These are phyloP conservation scores for Rusavskia elegans DNA, from an alignment of 495 filamentous ascomycete genomes.

Conservation along the genomic window DNA sequence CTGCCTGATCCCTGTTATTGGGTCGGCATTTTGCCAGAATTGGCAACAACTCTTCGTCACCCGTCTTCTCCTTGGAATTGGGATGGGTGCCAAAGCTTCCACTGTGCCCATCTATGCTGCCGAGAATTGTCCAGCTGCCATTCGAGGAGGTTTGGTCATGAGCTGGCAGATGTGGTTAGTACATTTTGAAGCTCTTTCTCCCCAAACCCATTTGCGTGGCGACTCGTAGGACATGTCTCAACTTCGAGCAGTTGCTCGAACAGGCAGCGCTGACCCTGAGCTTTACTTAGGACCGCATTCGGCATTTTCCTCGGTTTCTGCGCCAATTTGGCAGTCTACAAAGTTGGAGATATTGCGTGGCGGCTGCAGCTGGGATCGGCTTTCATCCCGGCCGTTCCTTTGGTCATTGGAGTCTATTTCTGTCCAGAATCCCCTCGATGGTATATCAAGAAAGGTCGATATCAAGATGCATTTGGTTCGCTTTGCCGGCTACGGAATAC, in stretches of 20 bases:
- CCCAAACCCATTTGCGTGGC: neutral
- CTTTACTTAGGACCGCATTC: constrained; percentile 30
- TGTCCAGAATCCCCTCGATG: constrained; percentile 58
- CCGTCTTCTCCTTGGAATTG: constrained; percentile 44
- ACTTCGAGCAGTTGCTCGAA: neutral
- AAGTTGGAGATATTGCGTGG: constrained; percentile 41
- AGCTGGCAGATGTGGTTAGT: constrained; percentile 38
- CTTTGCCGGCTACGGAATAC: constrained; percentile 44
- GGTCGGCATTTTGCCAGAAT: constrained; percentile 34
- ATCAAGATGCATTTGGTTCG: constrained; percentile 41
- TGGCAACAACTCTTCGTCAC: constrained; percentile 43
- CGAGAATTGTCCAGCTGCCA: constrained; percentile 41
- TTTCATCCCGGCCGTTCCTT: constrained; percentile 55
- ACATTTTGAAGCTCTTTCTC: neutral
- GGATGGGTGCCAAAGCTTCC: constrained; percentile 49
- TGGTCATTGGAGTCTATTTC: constrained; percentile 44
- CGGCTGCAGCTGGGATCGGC: constrained; percentile 47
- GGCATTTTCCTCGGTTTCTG: constrained; percentile 43
- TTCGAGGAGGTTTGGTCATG: constrained; percentile 50
- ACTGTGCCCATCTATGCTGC: constrained; percentile 49
- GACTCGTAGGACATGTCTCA: neutral
- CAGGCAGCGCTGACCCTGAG: constrained; percentile 11
- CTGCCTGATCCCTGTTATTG: constrained; percentile 41
- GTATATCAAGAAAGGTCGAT: constrained; percentile 43
- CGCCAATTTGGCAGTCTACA: constrained; percentile 43